These are phyloP conservation scores for Cerrena zonata DNA, from an alignment of 1,284 basidiomycete genomes.

Conservation along the genomic window DNA sequence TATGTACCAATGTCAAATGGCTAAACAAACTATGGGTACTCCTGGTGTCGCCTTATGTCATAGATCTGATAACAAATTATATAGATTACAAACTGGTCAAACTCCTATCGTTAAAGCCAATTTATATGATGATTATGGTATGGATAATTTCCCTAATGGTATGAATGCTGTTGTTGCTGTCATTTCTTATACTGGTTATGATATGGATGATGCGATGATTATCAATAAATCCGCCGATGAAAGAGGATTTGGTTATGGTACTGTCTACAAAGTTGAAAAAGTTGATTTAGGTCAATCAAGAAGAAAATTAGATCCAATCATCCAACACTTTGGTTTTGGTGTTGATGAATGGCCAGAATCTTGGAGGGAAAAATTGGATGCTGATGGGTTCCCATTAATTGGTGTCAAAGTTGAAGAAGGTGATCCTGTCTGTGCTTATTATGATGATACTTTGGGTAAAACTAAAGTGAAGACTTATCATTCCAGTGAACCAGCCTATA, in stretches of 20 bases:
- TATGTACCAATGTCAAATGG: slow-evolving; percentile 94
- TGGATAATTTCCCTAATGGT: slow-evolving; percentile 98
- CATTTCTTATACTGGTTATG: slow-evolving; percentile 99
- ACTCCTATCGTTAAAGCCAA: slow-evolving; percentile 90
- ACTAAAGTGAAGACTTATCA: slow-evolving; percentile 94
- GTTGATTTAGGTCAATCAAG: slow-evolving; percentile 83
- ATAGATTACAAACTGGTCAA: slow-evolving; percentile 92
- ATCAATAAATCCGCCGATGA: slow-evolving; percentile 98
- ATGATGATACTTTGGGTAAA: slow-evolving; percentile 79
- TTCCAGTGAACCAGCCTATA: slow-evolving; percentile 87
- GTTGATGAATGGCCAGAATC: slow-evolving; percentile 59
- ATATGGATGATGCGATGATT: slow-evolving; percentile 99
- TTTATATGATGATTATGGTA: slow-evolving; percentile 92
- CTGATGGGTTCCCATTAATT: slow-evolving; percentile 81
- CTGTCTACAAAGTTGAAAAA: slow-evolving; percentile 92
- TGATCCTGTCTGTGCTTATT: slow-evolving; percentile 80
- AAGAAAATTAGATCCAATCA: slow-evolving; percentile 55
- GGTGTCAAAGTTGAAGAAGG: slow-evolving; percentile 72
- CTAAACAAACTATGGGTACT: slow-evolving; percentile 99
- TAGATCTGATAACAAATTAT: slow-evolving; percentile 97
- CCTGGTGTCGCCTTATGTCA: slow-evolving; percentile 87
- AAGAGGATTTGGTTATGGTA: slow-evolving; percentile 94
- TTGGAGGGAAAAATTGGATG: slow-evolving; percentile 63
- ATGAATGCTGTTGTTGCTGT: slow-evolving; percentile 98
- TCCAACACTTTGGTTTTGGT: slow-evolving; percentile 84